phyloP scores from a whole-genome alignment of 2,329 filamentous ascomycete species.

The Lachnellula occidentalis region DNA sequence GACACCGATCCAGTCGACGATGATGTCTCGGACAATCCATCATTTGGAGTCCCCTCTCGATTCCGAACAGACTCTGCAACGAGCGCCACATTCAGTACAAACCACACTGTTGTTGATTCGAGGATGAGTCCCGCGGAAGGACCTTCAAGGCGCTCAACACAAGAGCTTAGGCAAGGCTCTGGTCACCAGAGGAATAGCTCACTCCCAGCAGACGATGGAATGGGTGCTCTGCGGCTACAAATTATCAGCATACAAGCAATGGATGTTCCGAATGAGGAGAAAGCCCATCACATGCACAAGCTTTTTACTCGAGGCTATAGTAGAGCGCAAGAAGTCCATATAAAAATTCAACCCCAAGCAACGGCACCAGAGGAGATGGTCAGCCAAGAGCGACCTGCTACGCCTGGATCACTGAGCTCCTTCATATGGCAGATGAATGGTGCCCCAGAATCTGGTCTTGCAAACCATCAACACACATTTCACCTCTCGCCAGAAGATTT shows the following conservation, averaged over 20 bases:
- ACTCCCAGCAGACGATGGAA: slow-evolving; percentile 71
- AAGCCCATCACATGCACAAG: slow-evolving; percentile 66
- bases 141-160: slow-evolving; percentile 21
- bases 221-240: slow-evolving; percentile 58
- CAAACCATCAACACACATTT: slow-evolving; percentile 36
- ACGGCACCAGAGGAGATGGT: slow-evolving; percentile 26
- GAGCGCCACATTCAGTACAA: slow-evolving; percentile 9
- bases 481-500: slow-evolving; percentile 55
- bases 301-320: slow-evolving; percentile 65
- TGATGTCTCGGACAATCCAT: slow-evolving; percentile 25
- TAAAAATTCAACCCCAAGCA: slow-evolving; percentile 22
- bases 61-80: slow-evolving; percentile 21
- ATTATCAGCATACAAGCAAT: slow-evolving; percentile 65
- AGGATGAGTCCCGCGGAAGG: slow-evolving; percentile 23
- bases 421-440: slow-evolving; percentile 52
- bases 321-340: slow-evolving; percentile 35
- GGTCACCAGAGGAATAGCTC: slow-evolving; percentile 21
- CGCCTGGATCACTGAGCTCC: slow-evolving; percentile 45
- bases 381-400: slow-evolving; percentile 37
- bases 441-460: slow-evolving; percentile 14
- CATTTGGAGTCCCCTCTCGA: slow-evolving; percentile 20
- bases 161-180: slow-evolving; percentile 12
- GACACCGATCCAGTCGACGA: slow-evolving; percentile 18
- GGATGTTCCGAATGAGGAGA: slow-evolving; percentile 54
- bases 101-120: slow-evolving; percentile 5